Base-by-base conservation (phyloP, 2,329 filamentous ascomycete genomes). In the Karstenula rhodostoma region DNA sequence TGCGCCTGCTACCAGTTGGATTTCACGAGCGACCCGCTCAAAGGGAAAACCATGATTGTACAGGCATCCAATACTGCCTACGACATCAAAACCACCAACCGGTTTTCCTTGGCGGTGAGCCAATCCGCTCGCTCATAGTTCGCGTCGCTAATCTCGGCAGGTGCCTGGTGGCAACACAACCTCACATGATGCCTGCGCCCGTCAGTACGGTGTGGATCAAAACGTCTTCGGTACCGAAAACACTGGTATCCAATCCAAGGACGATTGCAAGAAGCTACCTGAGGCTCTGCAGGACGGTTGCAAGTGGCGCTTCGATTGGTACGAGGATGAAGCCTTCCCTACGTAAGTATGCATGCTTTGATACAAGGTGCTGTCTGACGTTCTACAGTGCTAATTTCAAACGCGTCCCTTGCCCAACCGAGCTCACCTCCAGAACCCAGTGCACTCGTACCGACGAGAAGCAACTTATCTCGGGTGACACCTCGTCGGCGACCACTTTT, bases 1-100 rank as follows among this genome's bases (percentile, higher is more conserved):
- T 91, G 89, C 72, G 84, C 83, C 52, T 90, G 87, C 75, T 90
- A 89, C 69, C 81, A 85, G 75, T 77, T 89, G 57, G 86, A 85
- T 13, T 87, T 89, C 70, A 87, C 85, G 12, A 83, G 81, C 44
- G 84, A 84, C 5, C 76, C 83, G 6, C 81, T 86, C 22, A 75
- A 79, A 27, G 86, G 87, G 56, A 89, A 89, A 78, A 85, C 81
- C 60, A 87, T 89, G 84, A 80, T 89, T 56, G 83, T 90, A 17
- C 87, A 90, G 71, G 84, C 85, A 9, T 88, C 85, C 35, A 89
- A 89, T 73, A 89, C 87, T 1, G 87, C 74, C 33, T 78, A 76
- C 66, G 76, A 78, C 60, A 50, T 78, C 8, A 74, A 60, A 10
- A 72, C 68, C 9, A 49, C 61, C 27, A 77, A 76, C 58, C 69